Evolutionary conservation across 2,329 filamentous ascomycete genomes (phyloP).

Genomic region (Calonectria henricotiae): DNA sequence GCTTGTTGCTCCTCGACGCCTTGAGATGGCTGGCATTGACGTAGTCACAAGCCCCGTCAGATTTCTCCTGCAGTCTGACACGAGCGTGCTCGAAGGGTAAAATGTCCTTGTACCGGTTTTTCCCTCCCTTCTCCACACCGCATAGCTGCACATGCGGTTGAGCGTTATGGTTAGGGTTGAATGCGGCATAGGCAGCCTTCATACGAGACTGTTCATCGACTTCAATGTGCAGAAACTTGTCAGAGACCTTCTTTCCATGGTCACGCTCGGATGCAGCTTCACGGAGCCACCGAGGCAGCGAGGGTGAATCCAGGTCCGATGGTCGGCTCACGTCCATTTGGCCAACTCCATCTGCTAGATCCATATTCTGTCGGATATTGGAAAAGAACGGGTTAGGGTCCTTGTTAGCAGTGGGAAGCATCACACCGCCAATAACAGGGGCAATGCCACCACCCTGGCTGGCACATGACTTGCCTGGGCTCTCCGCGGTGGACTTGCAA

Average conservation of each 20-base stretch:
- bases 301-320: conserved; percentile 62
- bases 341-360: conserved; percentile 92
- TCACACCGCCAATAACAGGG: conserved; percentile 91
- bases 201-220: conserved; percentile 91
- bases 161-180: conserved; percentile 59
- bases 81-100: conserved; percentile 95
- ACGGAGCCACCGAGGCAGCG: conserved; percentile 84
- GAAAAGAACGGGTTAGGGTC: conserved; percentile 91
- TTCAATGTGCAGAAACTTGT: conserved; percentile 89
- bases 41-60: conserved; percentile 86
- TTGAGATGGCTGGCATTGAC: conserved; percentile 94
- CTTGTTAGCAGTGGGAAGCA: conserved; percentile 80
- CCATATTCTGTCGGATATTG: conserved; percentile 97
- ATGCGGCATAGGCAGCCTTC: conserved; percentile 79
- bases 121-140: conserved; percentile 93
- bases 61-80: conserved; percentile 82
- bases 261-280: conserved; percentile 78
- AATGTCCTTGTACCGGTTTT: conserved; percentile 98
- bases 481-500: conserved; percentile 58
- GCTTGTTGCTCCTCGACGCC: conserved; percentile 86
- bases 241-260: conserved; percentile 84
- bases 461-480: conserved; percentile 66
- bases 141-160: conserved; percentile 78
- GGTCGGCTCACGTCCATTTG: conserved; percentile 77
- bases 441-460: conserved; percentile 64